A percentile compares a stretch with the other conserved stretches of the same genome.
phyloP scores from a whole-genome alignment of 805 yeast genomes.

The Nakazawaea holstii region DNA sequence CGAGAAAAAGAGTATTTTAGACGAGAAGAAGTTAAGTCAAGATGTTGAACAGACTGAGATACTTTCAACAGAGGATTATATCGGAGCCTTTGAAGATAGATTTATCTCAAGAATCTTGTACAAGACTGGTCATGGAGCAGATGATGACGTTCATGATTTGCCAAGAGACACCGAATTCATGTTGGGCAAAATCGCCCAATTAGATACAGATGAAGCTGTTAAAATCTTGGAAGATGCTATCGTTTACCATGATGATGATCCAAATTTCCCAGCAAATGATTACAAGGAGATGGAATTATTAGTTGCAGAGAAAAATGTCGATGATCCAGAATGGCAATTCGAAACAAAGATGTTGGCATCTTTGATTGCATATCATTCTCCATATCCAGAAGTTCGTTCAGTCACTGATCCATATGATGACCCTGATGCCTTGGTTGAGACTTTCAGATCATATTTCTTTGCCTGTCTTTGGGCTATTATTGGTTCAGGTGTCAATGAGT shows the following conservation, averaged over 20 bases:
- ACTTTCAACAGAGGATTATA: not conserved
- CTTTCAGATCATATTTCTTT: constrained; percentile 50
- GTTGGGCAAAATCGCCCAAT: constrained; percentile 31
- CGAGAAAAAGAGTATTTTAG: not conserved
- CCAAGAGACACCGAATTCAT: constrained; percentile 24
- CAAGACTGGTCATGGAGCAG: constrained; percentile 9
- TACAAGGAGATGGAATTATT: constrained; percentile 28
- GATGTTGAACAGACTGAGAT: not conserved
- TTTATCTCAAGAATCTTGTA: constrained; percentile 5
- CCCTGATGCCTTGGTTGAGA: constrained; percentile 40
- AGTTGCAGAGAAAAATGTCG: constrained; percentile 5
- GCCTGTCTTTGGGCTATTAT: constrained; percentile 47
- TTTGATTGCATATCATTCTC: constrained; percentile 34
- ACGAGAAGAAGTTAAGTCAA: not conserved
- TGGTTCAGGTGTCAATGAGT: constrained; percentile 51
- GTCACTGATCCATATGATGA: constrained; percentile 58
- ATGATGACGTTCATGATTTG: constrained; percentile 8
- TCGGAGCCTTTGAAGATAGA: constrained; percentile 7
- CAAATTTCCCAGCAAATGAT: constrained; percentile 36
- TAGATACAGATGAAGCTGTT: constrained; percentile 33
- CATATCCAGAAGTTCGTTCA: constrained; percentile 64
- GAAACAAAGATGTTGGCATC: constrained; percentile 29
- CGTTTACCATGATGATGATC: constrained; percentile 39
- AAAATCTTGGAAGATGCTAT: constrained; percentile 33
- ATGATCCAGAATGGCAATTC: constrained; percentile 21